Base-by-base conservation (phyloP, 2,329 filamentous ascomycete genomes). In the Ascomycota sp. region DNA sequence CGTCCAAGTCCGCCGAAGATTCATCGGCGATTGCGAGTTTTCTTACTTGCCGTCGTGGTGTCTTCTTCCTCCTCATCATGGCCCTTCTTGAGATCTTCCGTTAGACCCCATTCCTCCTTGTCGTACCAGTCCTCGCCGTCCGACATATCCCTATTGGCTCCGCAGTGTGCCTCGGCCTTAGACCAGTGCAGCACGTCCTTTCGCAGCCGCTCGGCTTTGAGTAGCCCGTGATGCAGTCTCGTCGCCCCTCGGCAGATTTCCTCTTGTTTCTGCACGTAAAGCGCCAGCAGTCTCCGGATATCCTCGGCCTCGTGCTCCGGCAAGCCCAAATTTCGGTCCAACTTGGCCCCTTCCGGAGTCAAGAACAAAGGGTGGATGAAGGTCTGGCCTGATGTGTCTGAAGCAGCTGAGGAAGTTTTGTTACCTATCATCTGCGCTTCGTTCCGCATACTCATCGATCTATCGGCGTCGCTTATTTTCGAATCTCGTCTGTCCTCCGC, bases 101-200 rank as follows among this genome's bases (percentile, higher is more conserved):
- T 65, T 33, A 89, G 51, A 0, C 68, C 69, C 78, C 79, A 86
- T 54, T 81, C 76, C 35, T 81, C 75, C 46, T 68, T 69, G 52
- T 91, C 81, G 47, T 83, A 84, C 77, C 79, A 91, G 49, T 91
- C 81, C 57, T 91, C 81, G 9, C 79, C 79, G 48, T 91, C 81
- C 33, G 76, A 83, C 73, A 89, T 73, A 50, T 84, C 78, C 33
- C 72, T 53, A 48, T 72, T 70, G 12, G 58, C 48, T 2, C 72
- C 69, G 34, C 60, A 62, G 45, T 86, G 80, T 16, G 66, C 78
- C 54, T 86, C 80, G 2, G 80, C 75, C 49, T 82, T 81, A 42
- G 73, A 66, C 74, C 77, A 83, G 42, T 69, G 67, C 48, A 76
- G 64, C 3, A 89, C 77, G 13, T 72, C 66, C 44, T 69, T 71